Base-by-base conservation (phyloP, 768 basidiomycete genomes). In the Kwoniella dendrophila region DNA sequence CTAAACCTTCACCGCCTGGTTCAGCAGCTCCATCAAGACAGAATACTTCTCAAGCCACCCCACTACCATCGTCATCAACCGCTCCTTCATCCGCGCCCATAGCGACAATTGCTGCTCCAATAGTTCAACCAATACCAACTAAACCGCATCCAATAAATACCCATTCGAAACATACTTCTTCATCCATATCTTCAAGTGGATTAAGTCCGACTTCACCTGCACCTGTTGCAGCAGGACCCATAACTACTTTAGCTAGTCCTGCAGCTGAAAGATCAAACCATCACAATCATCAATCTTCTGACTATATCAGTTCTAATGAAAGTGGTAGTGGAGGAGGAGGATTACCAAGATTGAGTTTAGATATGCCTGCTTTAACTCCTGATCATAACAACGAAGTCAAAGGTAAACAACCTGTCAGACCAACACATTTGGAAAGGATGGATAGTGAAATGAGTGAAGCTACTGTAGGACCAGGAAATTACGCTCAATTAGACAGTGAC, bases 321-420 rank as follows among this genome's bases (percentile, higher is more conserved):
- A n/a, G n/a, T n/a, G n/a, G n/a, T n/a, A n/a, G n/a, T n/a, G n/a
- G n/a, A n/a, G 30, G 40, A 26, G 24, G 48, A 6, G 66, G 63
- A 5, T 33, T 71, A 14, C 70, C 70, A 10, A 59, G 70, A 40
- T 27, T 71, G 14, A 65, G 63, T 34, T 41, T 71, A n/a, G 70
- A 71, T 52, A 71, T 71, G 70, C 66, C 66, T 14, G 56, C 70
- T 29, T 32, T 71, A 29, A 64, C 59, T 3, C 68, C 68, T 43
- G 63, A 65, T 45, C 12, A n/a, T 6, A 20, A 20, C 22, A 22
- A 30, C 27, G 24, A 14, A 29, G 38, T 20, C 29, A 27, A 44
- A 40, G 52, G 52, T 33, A 62, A 62, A 48, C 33, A 48, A 22
- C 38, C 53, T 8, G 12, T 29, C 5, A 52, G 60, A 18, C 52